Percentiles rank a stretch among this genome's conserved stretches.
Evolutionary conservation across 164 flowering plant species (phyloP).

Genomic region (Vitis rotundifolia): DNA sequence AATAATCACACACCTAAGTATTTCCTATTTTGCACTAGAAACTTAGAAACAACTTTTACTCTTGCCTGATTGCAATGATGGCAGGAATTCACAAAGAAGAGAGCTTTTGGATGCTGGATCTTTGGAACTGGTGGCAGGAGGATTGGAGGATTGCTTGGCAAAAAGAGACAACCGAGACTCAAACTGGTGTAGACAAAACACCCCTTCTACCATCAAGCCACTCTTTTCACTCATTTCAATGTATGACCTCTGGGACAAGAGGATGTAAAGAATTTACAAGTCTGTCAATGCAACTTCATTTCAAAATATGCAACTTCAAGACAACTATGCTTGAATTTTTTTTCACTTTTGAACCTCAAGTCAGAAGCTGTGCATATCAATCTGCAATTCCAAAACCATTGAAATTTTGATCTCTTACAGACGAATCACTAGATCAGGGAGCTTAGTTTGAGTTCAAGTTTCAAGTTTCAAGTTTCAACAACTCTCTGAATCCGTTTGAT

Average conservation of each 20-base stretch:
- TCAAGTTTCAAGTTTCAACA: slow-evolving; percentile 11
- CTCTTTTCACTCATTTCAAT: not conserved
- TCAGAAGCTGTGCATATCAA: not conserved
- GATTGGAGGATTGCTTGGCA: slow-evolving; percentile 17
- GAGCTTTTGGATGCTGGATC: slow-evolving; percentile 26
- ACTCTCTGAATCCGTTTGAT: slow-evolving; percentile 47
- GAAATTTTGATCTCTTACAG: not conserved
- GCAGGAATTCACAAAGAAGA: slow-evolving; percentile 20
- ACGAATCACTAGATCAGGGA: not conserved
- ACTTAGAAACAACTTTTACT: not conserved
- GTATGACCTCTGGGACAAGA: not conserved
- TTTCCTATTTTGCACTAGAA: not conserved
- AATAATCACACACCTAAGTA: too few relatives aligned
- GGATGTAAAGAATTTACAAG: not conserved
- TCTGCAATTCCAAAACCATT: not conserved
- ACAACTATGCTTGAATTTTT: not conserved
- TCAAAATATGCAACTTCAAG: not conserved
- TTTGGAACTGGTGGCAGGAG: slow-evolving; percentile 17
- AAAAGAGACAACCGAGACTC: slow-evolving; percentile 13
- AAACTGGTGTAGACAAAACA: slow-evolving; percentile 14
- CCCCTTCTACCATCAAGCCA: not conserved
- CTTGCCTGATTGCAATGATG: slow-evolving; percentile 22
- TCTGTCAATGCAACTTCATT: not conserved
- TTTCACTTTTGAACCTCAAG: not conserved
- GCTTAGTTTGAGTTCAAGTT: not conserved